Conservation (phyloP, 176 grass and related monocot genomes). For the Hordeum vulgare region DNA sequence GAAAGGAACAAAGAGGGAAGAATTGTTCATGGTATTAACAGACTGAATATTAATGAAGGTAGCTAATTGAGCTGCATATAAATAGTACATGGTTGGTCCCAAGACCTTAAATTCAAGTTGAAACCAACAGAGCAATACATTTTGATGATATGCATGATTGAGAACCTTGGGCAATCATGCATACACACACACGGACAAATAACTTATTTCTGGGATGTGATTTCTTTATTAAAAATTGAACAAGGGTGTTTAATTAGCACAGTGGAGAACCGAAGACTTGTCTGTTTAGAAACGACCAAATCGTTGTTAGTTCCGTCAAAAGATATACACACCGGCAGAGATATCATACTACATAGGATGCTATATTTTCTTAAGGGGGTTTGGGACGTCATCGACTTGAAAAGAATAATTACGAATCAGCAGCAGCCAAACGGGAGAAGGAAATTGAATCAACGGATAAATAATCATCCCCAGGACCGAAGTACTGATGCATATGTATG, state of each 20-base stretch:
- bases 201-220: not conserved
- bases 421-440: not conserved
- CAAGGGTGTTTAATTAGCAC: not conserved
- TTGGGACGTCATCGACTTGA: not conserved
- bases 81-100: not conserved
- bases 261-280: not conserved
- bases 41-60: conserved; percentile 1
- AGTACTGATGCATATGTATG: not conserved
- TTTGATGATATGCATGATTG: conserved; percentile 25
- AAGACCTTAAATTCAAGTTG: conserved; percentile 24
- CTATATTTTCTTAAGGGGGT: not conserved
- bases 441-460: not conserved
- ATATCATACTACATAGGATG: not conserved
- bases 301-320: not conserved
- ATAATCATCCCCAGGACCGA: not conserved
- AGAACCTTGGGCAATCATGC: not conserved
- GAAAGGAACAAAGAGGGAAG: conserved; percentile 32
- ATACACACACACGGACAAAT: not conserved
- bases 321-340: not conserved
- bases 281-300: not conserved
- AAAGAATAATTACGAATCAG: not conserved
- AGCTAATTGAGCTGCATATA: not conserved
- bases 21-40: conserved; percentile 24
- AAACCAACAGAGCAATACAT: conserved; percentile 8
- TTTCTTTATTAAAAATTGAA: not conserved